Base-by-base conservation (phyloP, 768 basidiomycete species). In the Suillus luteus region DNA sequence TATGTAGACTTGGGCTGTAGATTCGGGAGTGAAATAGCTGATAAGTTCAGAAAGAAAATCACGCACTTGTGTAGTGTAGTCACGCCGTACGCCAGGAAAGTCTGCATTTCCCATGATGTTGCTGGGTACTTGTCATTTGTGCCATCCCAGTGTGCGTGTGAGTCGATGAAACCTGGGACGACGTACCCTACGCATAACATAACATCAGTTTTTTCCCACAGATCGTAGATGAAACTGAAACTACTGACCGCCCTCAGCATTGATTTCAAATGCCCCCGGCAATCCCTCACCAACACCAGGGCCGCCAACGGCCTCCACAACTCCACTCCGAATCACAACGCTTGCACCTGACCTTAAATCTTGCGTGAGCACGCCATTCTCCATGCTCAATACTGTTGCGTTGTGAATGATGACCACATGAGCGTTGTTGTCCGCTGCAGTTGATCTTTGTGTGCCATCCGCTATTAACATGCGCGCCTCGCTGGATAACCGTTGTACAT, bases 21-120 rank as follows among this genome's bases (percentile, higher is more conserved):
- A 22, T 61, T 46, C 14, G 2, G 55, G 22, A 1, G 38, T 19
- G 65, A 48, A 61, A 61, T 19, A 10, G 5, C 22, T 11, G 46
- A 40, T 22, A 3, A 10, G 7, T 33, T 27, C 38, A 3, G 22
- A 11, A 4, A 52, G 14, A 33, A 14, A 27, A 27, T 22, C 27
- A 75, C 81, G 62, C 65, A 91, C 89, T 91, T 92, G 78, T 91
- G 90, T 63, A 91, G 67, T 2, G 90, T 91, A 1, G 90, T 91
- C 5, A 91, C 83, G 24, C 90, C 90, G 67, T 89, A 91, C 0
- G 89, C 87, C 37, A 92, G 80, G 83, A 91, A 90, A 0, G 88
- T 84, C 70, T 88, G 82, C 78, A 89, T 79, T 68, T 91, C 89
- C 89, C 90, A 92, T 11, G 88, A 90, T 51, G 80, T 80, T 8